Evolutionary conservation across 768 basidiomycete genomes (phyloP), one percentile per base, ranked within the genome.

Genomic region (Hortiboletus flavorubellus): DNA sequence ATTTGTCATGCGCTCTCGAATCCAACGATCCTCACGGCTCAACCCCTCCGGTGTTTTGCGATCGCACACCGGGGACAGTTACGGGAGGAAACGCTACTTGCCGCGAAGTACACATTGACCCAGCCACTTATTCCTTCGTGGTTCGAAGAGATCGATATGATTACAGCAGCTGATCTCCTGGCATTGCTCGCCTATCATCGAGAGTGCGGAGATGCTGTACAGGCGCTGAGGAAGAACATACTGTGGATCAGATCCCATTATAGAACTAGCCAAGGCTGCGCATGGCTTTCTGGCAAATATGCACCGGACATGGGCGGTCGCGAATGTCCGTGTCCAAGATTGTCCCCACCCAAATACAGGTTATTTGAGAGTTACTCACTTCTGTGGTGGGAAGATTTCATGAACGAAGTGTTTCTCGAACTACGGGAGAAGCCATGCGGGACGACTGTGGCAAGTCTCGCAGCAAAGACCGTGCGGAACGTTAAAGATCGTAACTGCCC

Each of bases 11-110:
- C 56, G 26, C 45, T 75, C 16, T 46, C 54, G 4, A 46, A 42
- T 29, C 64, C 68, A 1, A 56, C 61, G 6, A 47, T 67, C 10
- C 42, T 67, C 7, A 51, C 68, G 0, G 54, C n/a, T 0, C 63
- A 65, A 3, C 58, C 73, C 3, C 31, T 75, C 5, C 63, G 66
- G 1, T 64, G 65, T 5, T 75, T 71, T 49, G 72, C 69, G 1
- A 60, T 75, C 7, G 69, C 72, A 2, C 54, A 53, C 21, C 63
- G 53, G 2, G 64, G 58, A 18, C 33, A 35, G 5, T 46, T 71
- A 35, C 48, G 42, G 31, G 55, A 64, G 2, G 64, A 72, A 54
- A 68, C 67, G 0, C 26, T 56, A 9, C 54, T 66, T 2, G 70
- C 73, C 12, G 70, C 72, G 2, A 65, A 49, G n/a, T 54, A 58